Percentiles rank a stretch among this genome's conserved stretches.
phyloP scores from a whole-genome alignment of 768 basidiomycete genomes.

The Macrolepiota dolichaula region DNA sequence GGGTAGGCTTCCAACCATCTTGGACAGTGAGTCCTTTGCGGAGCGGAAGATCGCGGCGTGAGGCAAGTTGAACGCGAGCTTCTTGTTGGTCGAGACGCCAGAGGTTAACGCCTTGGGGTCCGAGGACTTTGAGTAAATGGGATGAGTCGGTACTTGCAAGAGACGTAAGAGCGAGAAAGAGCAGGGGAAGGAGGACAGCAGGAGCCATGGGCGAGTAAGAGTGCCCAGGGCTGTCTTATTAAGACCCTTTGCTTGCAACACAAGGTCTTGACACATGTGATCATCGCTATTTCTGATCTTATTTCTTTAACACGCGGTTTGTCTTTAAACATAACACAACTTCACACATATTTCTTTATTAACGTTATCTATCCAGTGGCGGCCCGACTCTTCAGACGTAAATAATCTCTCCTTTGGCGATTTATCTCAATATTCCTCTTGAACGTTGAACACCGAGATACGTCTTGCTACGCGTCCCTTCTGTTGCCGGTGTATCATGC shows the following conservation, averaged over 20 bases:
- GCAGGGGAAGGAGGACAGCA: neutral
- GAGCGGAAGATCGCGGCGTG: slow-evolving; percentile 16
- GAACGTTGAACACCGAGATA: too few relatives aligned
- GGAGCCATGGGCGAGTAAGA: neutral
- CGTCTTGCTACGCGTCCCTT: neutral
- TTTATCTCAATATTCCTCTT: too few relatives aligned
- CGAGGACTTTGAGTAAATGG: slow-evolving; percentile 26
- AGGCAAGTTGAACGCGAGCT: slow-evolving; percentile 18
- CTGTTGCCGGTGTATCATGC: neutral
- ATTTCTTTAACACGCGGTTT: slow-evolving; percentile 2
- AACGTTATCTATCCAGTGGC: neutral
- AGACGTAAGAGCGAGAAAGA: neutral
- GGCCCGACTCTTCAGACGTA: neutral
- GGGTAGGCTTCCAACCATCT: slow-evolving; percentile 18
- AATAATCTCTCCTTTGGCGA: neutral
- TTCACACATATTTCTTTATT: neutral
- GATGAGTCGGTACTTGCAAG: neutral
- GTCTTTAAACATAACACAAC: neutral
- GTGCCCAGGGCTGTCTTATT: neutral
- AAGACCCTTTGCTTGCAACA: neutral
- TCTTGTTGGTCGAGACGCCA: slow-evolving; percentile 45
- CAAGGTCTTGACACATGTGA: slow-evolving; percentile 5
- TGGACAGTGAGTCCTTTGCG: slow-evolving; percentile 18
- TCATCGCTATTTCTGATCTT: neutral
- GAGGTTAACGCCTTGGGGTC: slow-evolving; percentile 62